Conservation (phyloP, 1,284 basidiomycete species). For the Rhodotorula sp. region DNA sequence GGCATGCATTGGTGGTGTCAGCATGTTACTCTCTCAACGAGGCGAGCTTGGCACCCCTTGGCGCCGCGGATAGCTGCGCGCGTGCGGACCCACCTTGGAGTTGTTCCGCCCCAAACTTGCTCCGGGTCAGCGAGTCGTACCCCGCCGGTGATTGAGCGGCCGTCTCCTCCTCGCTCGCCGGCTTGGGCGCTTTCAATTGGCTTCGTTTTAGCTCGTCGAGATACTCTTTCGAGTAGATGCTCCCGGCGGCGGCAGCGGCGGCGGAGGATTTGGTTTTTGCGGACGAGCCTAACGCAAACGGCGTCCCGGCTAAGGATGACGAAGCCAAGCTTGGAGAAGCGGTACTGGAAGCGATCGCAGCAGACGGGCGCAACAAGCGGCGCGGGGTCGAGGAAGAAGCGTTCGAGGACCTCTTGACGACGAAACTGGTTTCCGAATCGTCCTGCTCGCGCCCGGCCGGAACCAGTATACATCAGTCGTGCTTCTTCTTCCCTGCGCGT, state of each 20-base stretch:
- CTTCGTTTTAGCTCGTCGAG: conserved; percentile 75
- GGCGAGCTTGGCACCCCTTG: no score
- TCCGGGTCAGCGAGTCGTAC: conserved; percentile 32
- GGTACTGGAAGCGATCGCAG: background rate
- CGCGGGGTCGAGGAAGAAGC: conserved; percentile 11
- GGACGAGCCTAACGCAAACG: background rate
- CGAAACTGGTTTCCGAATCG: conserved; percentile 2
- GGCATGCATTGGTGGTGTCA: background rate
- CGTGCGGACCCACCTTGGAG: conserved; percentile 53
- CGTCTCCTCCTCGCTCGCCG: background rate
- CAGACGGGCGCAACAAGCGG: conserved; percentile 6
- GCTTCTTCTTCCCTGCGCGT: background rate
- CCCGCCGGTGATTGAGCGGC: background rate
- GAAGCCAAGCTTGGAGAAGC: background rate
- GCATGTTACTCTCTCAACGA: no score
- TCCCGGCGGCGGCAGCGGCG: background rate
- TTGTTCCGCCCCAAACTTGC: conserved; percentile 48
- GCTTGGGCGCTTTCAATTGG: conserved; percentile 55
- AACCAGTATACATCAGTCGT: background rate
- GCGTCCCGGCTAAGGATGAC: background rate
- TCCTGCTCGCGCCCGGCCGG: background rate
- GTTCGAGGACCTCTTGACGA: conserved; percentile 23
- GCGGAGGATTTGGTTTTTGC: background rate
- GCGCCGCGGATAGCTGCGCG: no score
- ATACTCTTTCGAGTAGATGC: conserved; percentile 69